Base-by-base conservation (phyloP, 2,329 filamentous ascomycete species). In the Colletotrichum somersetense region DNA sequence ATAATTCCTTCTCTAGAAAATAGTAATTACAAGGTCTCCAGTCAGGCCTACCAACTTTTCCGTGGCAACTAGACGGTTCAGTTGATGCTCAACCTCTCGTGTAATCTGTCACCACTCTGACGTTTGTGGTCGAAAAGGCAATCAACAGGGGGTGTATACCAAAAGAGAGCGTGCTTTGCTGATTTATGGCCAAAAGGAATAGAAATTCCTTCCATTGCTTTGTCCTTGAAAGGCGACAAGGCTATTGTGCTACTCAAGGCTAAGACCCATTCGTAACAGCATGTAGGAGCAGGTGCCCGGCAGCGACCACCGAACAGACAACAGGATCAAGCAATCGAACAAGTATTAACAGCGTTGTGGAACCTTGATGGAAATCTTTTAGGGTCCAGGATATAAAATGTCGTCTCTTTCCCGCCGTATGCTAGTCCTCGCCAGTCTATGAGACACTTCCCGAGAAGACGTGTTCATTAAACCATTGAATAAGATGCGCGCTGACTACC, bases 31-130 rank as follows among this genome's bases (percentile, higher is more conserved):
- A 48, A 48, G 8, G n/a, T 3, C n/a, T 23, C 10, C 46, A 23
- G n/a, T 5, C 3, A 10, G 10, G 2, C 8, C 23, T 12, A 1
- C 10, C 7, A 5, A 5, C 10, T 1, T 48, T 2, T 23, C 8
- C 10, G 3, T 11, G 20, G 5, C 20, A 23, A 23, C 23, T 23
- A 11, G 20, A 11, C 46, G 3, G n/a, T 5, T 23, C n/a, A 50
- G 20, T 23, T 20, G 46, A 23, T 23, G n/a, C 11, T 8, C 20
- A 14, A 50, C n/a, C n/a, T 50, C n/a, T 12, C 7, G 20, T 12
- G n/a, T 50, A 14, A 23, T 5, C 11, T 12, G 10, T 20, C 46
- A 23, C 5, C n/a, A 14, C 20, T 33, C 8, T 35, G 52, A 18
- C 20, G 2, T 20, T 35, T 20, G 7, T 14, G 48, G 16, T 20